Percentiles rank a stretch among this genome's conserved stretches.
phyloP scores from a whole-genome alignment of 768 basidiomycete species.

The Boletus sp. region DNA sequence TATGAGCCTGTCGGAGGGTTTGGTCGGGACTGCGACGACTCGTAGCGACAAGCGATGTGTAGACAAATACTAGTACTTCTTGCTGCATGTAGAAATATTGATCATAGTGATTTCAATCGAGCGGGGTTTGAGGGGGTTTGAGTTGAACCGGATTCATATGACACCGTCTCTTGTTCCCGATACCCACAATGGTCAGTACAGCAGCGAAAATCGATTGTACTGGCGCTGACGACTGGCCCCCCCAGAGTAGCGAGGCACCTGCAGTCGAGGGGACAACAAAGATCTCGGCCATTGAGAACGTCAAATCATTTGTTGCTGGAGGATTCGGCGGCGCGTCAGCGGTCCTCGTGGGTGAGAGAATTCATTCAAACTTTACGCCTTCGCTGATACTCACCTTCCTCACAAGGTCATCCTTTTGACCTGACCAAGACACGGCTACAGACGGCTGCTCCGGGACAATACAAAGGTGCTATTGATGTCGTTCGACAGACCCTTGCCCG shows the following conservation, averaged over 20 bases:
- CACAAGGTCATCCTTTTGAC: constrained; percentile 92
- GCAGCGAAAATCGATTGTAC: neutral
- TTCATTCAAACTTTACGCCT: neutral
- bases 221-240: constrained; percentile 5
- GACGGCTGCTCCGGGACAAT: constrained; percentile 83
- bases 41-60: constrained; percentile 17
- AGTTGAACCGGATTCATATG: constrained; percentile 27
- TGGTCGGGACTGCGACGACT: constrained; percentile 47
- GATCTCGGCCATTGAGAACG: constrained; percentile 35
- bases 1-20: constrained; percentile 90
- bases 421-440: constrained; percentile 95
- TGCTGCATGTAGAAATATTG: constrained; percentile 8
- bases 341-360: constrained; percentile 78
- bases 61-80: constrained; percentile 13
- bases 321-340: constrained; percentile 88
- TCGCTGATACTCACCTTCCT: constrained; percentile 7
- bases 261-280: constrained; percentile 18
- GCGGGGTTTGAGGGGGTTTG: constrained; percentile 3
- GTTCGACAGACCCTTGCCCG: constrained; percentile 87
- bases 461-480: constrained; percentile 91
- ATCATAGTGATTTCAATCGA: neutral
- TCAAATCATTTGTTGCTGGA: constrained; percentile 90
- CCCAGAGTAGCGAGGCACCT: constrained; percentile 26
- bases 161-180: constrained; percentile 11
- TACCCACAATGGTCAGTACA: constrained; percentile 27